Percentiles rank a stretch among this genome's conserved stretches.
phyloP scores from a whole-genome alignment of 1,284 basidiomycete genomes.

The Melampsora abietis-canadensis region DNA sequence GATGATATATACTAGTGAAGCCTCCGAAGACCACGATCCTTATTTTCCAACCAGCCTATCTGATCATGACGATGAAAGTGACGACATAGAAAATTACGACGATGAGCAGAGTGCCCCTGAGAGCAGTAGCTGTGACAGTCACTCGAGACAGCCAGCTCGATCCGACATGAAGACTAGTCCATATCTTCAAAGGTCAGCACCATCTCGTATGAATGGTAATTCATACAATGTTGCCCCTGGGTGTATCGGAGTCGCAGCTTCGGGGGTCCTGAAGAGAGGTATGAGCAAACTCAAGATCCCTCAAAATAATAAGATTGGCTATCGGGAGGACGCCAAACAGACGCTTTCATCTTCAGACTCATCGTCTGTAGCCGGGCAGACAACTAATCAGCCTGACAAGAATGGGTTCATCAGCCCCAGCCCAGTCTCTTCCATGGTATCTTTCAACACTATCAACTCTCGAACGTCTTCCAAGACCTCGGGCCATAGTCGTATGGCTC shows the following conservation, averaged over 20 bases:
- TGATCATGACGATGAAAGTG: slow-evolving; percentile 5
- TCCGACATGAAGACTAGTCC: background rate
- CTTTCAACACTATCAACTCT: slow-evolving; percentile 20
- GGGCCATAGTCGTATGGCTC: slow-evolving; percentile 11
- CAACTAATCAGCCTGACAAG: slow-evolving; percentile 3
- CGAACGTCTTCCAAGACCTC: slow-evolving; percentile 25
- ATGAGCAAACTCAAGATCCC: slow-evolving; percentile 3
- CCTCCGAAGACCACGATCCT: slow-evolving; percentile 10
- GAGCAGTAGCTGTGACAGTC: slow-evolving; percentile 25
- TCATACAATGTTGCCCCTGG: background rate
- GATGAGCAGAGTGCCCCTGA: slow-evolving; percentile 2
- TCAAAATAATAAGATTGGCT: background rate
- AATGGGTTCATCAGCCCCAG: slow-evolving; percentile 16
- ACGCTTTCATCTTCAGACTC: background rate
- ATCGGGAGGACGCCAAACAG: background rate
- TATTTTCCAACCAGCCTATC: slow-evolving; percentile 3
- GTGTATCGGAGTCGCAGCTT: slow-evolving; percentile 14
- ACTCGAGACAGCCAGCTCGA: background rate
- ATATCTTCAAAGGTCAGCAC: slow-evolving; percentile 7
- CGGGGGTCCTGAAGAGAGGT: background rate
- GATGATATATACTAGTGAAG: background rate
- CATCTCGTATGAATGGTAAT: background rate
- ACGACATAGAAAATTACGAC: slow-evolving; percentile 4
- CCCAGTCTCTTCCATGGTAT: slow-evolving; percentile 35
- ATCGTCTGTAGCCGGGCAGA: background rate